Conservation (phyloP, 2,329 filamentous ascomycete genomes). For the Penicillium brevicompactum region DNA sequence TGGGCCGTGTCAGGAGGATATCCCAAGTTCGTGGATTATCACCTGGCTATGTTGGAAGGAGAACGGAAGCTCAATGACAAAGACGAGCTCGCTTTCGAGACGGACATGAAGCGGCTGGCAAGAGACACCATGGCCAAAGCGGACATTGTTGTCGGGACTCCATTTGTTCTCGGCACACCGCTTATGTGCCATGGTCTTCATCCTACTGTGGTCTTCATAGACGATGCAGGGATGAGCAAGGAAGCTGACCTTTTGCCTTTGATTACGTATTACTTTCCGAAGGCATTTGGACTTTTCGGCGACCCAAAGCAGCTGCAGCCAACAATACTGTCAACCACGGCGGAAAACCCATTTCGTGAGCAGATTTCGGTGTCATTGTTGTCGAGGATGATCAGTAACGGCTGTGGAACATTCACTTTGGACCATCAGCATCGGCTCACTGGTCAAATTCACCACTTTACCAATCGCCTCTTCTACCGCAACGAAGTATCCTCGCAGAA, state of each 20-base stretch:
- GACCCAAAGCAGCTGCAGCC: neutral
- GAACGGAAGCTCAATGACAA: no score
- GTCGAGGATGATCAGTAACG: neutral
- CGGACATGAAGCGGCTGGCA: neutral
- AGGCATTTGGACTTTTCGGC: neutral
- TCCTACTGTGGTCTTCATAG: neutral
- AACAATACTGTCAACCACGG: neutral
- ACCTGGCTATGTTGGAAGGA: no score
- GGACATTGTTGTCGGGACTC: neutral
- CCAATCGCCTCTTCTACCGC: neutral
- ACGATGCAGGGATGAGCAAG: neutral
- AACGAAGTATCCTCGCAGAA: no score
- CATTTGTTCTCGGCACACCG: neutral
- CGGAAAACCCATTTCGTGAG: neutral
- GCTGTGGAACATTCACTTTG: neutral
- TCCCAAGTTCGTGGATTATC: no score
- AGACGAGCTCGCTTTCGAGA: neutral
- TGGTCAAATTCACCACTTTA: neutral
- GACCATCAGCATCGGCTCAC: neutral
- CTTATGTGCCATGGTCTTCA: neutral
- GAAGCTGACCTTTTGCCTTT: neutral
- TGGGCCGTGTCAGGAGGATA: no score
- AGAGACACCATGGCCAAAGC: neutral
- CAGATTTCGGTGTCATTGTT: neutral
- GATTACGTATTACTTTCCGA: neutral